Percentiles rank a stretch among this genome's conserved stretches.
These are phyloP conservation scores for Wickerhamomyces sp. DNA, from an alignment of 1,139 yeast species.

Conservation along the genomic window DNA sequence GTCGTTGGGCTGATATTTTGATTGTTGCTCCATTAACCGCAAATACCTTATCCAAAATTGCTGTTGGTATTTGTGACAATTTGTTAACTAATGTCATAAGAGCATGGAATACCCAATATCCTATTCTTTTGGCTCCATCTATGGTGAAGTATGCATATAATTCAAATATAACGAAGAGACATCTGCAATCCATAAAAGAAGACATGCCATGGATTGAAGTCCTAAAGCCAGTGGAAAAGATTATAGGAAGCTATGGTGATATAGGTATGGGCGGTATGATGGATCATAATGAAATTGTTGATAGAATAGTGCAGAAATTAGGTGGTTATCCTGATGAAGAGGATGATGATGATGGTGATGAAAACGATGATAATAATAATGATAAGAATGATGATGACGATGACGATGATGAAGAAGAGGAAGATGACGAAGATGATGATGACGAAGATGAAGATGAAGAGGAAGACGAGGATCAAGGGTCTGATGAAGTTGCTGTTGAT, in stretches of 20 bases:
- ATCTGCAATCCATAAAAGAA: slow-evolving; percentile 66
- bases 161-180: slow-evolving; percentile 82
- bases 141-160: slow-evolving; percentile 91
- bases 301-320: slow-evolving; percentile 70
- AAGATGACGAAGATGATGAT: slow-evolving; percentile 35
- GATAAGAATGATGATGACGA: slow-evolving; percentile 43
- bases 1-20: slow-evolving; percentile 94
- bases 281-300: slow-evolving; percentile 89
- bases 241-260: slow-evolving; percentile 67
- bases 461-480: slow-evolving; percentile 23
- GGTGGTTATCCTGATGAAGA: slow-evolving; percentile 92
- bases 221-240: slow-evolving; percentile 87
- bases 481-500: slow-evolving; percentile 12
- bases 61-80: slow-evolving; percentile 87
- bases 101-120: slow-evolving; percentile 90
- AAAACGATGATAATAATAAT: slow-evolving; percentile 45
- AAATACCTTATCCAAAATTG: slow-evolving; percentile 83
- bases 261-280: slow-evolving; percentile 94
- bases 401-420: slow-evolving; percentile 38
- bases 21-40: slow-evolving; percentile 89
- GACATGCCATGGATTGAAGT: slow-evolving; percentile 92
- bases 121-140: slow-evolving; percentile 86
- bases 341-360: slow-evolving; percentile 68
- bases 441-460: slow-evolving; percentile 29
- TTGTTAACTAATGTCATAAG: slow-evolving; percentile 80